Percentiles rank a stretch among this genome's conserved stretches.
Evolutionary conservation across 495 filamentous ascomycete species (phyloP).

Genomic region (Haplographium delicatum): DNA sequence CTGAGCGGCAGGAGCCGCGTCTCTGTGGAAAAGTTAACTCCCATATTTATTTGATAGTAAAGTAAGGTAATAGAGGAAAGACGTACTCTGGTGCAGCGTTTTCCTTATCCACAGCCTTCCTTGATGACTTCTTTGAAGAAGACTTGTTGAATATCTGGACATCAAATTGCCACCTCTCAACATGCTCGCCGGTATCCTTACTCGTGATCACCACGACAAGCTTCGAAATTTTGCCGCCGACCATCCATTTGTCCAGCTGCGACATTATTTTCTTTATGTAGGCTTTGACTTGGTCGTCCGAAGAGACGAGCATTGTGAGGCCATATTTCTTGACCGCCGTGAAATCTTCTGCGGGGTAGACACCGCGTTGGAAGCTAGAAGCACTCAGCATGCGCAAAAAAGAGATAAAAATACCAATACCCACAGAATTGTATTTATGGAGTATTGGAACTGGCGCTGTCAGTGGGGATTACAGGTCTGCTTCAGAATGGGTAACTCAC

Average conservation of each 20-base stretch:
- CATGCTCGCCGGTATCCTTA: conserved; percentile 92
- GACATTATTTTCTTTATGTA: conserved; percentile 99
- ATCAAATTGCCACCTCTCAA: conserved; percentile 98
- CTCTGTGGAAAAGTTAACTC: too few relatives aligned
- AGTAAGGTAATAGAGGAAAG: neutral
- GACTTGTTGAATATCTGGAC: conserved; percentile 69
- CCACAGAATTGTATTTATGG: conserved; percentile 88
- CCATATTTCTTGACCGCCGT: conserved; percentile 98
- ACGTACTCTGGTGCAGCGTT: conserved; percentile 53
- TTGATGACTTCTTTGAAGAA: conserved; percentile 39
- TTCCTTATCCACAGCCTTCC: conserved; percentile 50
- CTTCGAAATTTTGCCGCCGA: conserved; percentile 91
- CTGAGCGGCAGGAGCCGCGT: conserved; percentile 25
- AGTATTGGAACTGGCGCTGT: conserved; percentile 70
- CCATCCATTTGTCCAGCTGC: conserved; percentile 94
- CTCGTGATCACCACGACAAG: conserved; percentile 92
- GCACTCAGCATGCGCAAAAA: neutral
- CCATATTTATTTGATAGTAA: too few relatives aligned
- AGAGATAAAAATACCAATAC: conserved; percentile 5
- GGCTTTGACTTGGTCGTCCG: conserved; percentile 96
- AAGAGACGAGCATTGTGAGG: conserved; percentile 92
- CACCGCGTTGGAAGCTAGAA: conserved; percentile 77
- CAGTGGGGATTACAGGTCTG: neutral
- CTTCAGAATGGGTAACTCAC: conserved; percentile 26
- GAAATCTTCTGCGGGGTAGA: conserved; percentile 98